Percentiles rank a stretch among this genome's conserved stretches.
Evolutionary conservation across 2,329 filamentous ascomycete species (phyloP).

Genomic region (Cordyceps javanica): DNA sequence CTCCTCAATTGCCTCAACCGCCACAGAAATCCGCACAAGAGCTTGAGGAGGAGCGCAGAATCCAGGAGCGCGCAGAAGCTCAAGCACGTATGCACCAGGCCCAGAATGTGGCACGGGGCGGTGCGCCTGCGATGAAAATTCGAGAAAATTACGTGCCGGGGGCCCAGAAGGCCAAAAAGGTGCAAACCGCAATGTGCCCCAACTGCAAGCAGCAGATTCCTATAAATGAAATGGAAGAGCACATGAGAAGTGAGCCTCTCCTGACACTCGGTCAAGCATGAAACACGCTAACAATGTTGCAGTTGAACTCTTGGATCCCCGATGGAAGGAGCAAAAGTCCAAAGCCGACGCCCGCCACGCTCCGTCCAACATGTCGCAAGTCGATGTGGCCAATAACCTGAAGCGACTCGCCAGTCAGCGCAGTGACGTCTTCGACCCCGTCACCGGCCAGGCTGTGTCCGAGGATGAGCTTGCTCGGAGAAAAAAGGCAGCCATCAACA

Average conservation of each 20-base stretch:
- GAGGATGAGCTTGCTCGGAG: slow-evolving; percentile 69
- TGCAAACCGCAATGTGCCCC: slow-evolving; percentile 72
- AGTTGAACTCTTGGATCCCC: slow-evolving; percentile 88
- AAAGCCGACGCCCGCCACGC: slow-evolving; percentile 80
- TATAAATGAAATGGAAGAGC: slow-evolving; percentile 78
- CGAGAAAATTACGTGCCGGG: slow-evolving; percentile 88
- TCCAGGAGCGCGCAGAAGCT: slow-evolving; percentile 56
- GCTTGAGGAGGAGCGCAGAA: slow-evolving; percentile 57
- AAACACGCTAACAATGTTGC: slow-evolving; percentile 29
- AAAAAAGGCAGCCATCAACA: slow-evolving; percentile 64
- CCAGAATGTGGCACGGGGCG: slow-evolving; percentile 68
- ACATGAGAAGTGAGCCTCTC: slow-evolving; percentile 68
- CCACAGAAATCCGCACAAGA: slow-evolving; percentile 39
- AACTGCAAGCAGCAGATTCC: slow-evolving; percentile 91
- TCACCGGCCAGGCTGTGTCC: slow-evolving; percentile 60
- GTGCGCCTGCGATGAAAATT: slow-evolving; percentile 73
- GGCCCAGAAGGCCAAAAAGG: slow-evolving; percentile 62
- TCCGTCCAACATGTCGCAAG: slow-evolving; percentile 79
- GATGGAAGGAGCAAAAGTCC: slow-evolving; percentile 92
- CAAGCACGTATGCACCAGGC: slow-evolving; percentile 64
- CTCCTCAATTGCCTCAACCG: slow-evolving; percentile 22
- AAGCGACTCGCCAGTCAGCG: slow-evolving; percentile 91
- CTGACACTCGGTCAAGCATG: background rate
- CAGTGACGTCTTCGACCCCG: slow-evolving; percentile 76
- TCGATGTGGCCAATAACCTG: slow-evolving; percentile 86